Base-by-base conservation (phyloP, 177 flowering plant genomes). In the Vitis hybrid region DNA sequence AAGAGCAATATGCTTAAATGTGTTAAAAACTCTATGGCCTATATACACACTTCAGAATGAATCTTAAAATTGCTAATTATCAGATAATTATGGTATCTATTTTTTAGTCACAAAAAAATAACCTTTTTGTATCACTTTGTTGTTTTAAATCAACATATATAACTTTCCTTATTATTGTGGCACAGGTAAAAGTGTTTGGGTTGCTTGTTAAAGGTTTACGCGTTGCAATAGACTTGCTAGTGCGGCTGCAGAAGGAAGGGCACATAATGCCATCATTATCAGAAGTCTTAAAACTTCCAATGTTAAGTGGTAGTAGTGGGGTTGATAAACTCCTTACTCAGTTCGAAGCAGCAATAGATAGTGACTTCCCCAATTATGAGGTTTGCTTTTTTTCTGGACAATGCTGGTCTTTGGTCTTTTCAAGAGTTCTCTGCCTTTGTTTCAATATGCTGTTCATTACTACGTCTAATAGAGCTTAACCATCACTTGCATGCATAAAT, bases 341-440 rank as follows among this genome's bases (percentile, higher is more conserved):
- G 69, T 81, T 93, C 76, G 97, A 93, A 85, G 93, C 91, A 72
- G 97, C 99, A 60, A 67, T 92, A 58, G 94, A 90, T 60, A 89
- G 92, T 68, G 90, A 93, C 71, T 93, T 93, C 71, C 95, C 97
- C 12, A 80, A 86, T 56, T 87, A 84, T 74, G 91, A 90, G 92
- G 98, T 93, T 46, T 52, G 76, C 48, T 66, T 63, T 32, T 18
- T 50, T 16, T 59, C 55, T 16, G 30, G 3, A 1, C 52, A 32
- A 40, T 40, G 11, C 11, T 16, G 11, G 60, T 40, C 49, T 60
- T 30, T 16, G 30, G 14, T 21, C 27, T 40, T 40, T 40, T 40
- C 46, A 40, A 40, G 46, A 40, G 46, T 40, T 40, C 46, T 40
- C 46, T 40, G 46, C 46, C 8, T 40, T 40, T 7, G 46, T 40